Percentiles rank a stretch among this genome's conserved stretches.
phyloP scores from a whole-genome alignment of 1,284 basidiomycete species.

The Malassezia obtusa region DNA sequence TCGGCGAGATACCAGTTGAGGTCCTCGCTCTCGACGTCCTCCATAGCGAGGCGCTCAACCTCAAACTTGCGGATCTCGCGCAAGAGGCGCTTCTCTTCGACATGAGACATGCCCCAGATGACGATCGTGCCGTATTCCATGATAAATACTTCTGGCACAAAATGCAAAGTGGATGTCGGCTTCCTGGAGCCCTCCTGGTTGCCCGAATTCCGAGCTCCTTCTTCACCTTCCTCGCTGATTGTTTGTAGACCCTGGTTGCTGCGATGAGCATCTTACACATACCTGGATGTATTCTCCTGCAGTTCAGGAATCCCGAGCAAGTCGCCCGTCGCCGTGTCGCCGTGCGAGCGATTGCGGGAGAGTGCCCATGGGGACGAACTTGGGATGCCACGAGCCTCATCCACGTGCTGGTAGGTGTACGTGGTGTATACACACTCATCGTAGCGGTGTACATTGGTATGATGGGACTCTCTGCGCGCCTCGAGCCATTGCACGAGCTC shows the following conservation, averaged over 20 bases:
- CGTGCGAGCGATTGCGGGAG: not conserved
- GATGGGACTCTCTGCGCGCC: slow-evolving; percentile 67
- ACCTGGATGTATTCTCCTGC: not conserved
- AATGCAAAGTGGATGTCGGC: slow-evolving; percentile 16
- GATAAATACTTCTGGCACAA: slow-evolving; percentile 56
- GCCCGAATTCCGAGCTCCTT: slow-evolving; percentile 2
- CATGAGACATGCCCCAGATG: slow-evolving; percentile 92
- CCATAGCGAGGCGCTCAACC: slow-evolving; percentile 62
- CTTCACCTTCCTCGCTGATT: slow-evolving; percentile 16
- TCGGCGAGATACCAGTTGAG: slow-evolving; percentile 94
- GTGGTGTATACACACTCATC: slow-evolving; percentile 48
- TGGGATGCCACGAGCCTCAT: slow-evolving; percentile 30
- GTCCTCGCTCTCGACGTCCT: slow-evolving; percentile 73
- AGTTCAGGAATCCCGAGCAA: slow-evolving; percentile 43
- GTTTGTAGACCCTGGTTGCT: slow-evolving; percentile 15
- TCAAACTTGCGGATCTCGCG: slow-evolving; percentile 74
- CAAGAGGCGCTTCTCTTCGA: slow-evolving; percentile 81
- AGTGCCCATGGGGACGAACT: not conserved
- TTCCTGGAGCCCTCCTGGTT: slow-evolving; percentile 22
- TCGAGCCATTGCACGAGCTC: slow-evolving; percentile 80
- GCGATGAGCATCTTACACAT: not conserved
- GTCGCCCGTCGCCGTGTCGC: slow-evolving; percentile 22
- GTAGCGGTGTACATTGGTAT: slow-evolving; percentile 53
- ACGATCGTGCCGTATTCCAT: slow-evolving; percentile 90
- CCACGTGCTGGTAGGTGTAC: slow-evolving; percentile 43